These are phyloP conservation scores for Cyamopsis tetragonoloba DNA, from an alignment of 306 rosid species.

Conservation along the genomic window DNA sequence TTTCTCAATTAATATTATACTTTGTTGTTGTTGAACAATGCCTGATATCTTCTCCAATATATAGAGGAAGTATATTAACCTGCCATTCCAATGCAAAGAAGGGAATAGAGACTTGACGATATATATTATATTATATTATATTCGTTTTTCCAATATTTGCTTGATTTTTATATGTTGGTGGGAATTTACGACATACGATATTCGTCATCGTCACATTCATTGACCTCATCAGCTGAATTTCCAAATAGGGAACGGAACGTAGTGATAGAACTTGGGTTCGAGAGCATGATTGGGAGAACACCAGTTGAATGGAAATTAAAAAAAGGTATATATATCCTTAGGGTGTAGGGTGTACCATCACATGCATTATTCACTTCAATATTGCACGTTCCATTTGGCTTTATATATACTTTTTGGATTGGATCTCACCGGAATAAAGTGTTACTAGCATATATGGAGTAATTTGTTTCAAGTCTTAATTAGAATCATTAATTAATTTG, in stretches of 20 bases:
- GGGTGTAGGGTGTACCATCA: too few relatives aligned
- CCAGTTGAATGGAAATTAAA: too few relatives aligned
- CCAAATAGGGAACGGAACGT: background rate
- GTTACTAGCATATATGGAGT: too few relatives aligned
- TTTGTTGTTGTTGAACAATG: background rate
- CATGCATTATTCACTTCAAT: too few relatives aligned
- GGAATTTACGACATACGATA: slow-evolving; percentile 21
- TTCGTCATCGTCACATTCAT: background rate
- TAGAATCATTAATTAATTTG: background rate
- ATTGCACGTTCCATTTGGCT: background rate
- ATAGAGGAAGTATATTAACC: slow-evolving; percentile 18
- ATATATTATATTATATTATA: too few relatives aligned
- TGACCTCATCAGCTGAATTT: slow-evolving; percentile 5
- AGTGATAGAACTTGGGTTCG: too few relatives aligned
- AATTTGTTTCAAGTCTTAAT: background rate
- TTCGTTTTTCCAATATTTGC: background rate
- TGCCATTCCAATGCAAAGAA: slow-evolving; percentile 3
- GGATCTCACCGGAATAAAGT: background rate
- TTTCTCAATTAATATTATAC: background rate
- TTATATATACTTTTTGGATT: background rate
- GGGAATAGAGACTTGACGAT: background rate
- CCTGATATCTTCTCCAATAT: slow-evolving; percentile 8
- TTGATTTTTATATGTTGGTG: slow-evolving; percentile 11
- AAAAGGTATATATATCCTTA: too few relatives aligned
- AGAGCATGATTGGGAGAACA: too few relatives aligned